Evolutionary conservation across 2,329 filamentous ascomycete genomes (phyloP), one percentile per base, ranked within the genome.

Genomic region (Chaetomium sp.): DNA sequence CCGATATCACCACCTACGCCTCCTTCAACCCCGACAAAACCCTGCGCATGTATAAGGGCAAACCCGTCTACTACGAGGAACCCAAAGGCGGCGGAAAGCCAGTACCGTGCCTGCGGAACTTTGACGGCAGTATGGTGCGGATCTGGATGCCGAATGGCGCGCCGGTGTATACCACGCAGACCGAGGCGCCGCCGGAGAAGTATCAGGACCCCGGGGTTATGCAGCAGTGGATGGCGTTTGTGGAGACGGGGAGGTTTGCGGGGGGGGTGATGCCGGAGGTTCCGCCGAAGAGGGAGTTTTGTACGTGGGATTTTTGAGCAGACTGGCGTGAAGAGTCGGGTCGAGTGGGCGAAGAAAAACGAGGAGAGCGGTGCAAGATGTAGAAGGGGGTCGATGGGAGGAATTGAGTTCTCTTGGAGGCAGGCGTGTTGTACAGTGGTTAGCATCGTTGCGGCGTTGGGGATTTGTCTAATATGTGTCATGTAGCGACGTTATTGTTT

Each of bases 231-330:
- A 81, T 81, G 65, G 76, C 75, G 40, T 84, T 91, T 67, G 74
- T 78, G 46, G 76, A 82, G 60, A 81, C 80, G 19, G 89, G 89
- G 0, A 71, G 69, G 36, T 96, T 95, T 69, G 77, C 80, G 43
- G 82, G 83, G 38, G 86, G 85, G 0, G 65, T 84, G 6, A 87
- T 96, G 73, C 91, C 91, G 0, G 78, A 87, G 63, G 73, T 90
- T 46, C 89, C 91, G 19, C 91, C 91, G 0, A 85, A 85, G 70
- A 78, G 83, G 59, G 89, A 92, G 66, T 92, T 85, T 76, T 85
- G 84, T 61, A 71, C 74, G 34, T 92, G 87, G 80, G 82, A 89
- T 66, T 85, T 92, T 64, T 91, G n/a, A n/a, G n/a, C n/a, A 58
- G 48, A 6, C 6, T 43, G 12, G 4, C 19, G 19, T 27, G 33